Evolutionary conservation across 441 rosid genomes (phyloP), one percentile per base, ranked within the genome.

Genomic region (Croton laevigatus): DNA sequence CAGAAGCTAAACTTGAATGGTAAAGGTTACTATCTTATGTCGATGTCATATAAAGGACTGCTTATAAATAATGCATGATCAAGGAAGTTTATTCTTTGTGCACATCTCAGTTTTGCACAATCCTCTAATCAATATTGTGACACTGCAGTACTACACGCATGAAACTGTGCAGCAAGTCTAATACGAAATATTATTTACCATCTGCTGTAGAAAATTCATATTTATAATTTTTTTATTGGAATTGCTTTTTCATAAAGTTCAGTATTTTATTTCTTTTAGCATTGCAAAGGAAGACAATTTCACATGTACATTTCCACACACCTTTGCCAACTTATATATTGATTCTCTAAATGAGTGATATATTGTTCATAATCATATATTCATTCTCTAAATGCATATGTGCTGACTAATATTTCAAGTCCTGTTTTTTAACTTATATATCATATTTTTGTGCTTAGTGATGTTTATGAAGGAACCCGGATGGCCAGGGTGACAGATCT

Each of bases 391-490:
- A 27, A 27, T 22, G 37, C 52, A 37, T 23, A 66, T 72, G 46
- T 68, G 44, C 13, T 37, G 27, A 36, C 55, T 71, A 20, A 22
- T 27, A 53, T 57, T 58, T 59, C 19, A 72, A 44, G 23, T 44
- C 45, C 27, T 46, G 59, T 20, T 34, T 59, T 22, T 40, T 73
- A 69, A 83, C 70, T 70, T 68, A 13, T 55, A 34, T 53, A 60
- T 23, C 13, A 38, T 37, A 4, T 4, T 52, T 70, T 45, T 62
- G 49, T 74, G 53, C 45, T 59, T 63, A 92, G 98, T 76, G 98
- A 93, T 81, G 83, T 90, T 59, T 93, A 93, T 46, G 97, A 93
- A 82, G 98, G 97, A 67, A 85, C 96, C 23, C 81, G 98, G 69
- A 86, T 84, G 82, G 97, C 98, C 0, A 85, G 75, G 73, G 82